phyloP scores from a whole-genome alignment of 169 alveolate genomes.

The Cryptosporidium tyzzeri region DNA sequence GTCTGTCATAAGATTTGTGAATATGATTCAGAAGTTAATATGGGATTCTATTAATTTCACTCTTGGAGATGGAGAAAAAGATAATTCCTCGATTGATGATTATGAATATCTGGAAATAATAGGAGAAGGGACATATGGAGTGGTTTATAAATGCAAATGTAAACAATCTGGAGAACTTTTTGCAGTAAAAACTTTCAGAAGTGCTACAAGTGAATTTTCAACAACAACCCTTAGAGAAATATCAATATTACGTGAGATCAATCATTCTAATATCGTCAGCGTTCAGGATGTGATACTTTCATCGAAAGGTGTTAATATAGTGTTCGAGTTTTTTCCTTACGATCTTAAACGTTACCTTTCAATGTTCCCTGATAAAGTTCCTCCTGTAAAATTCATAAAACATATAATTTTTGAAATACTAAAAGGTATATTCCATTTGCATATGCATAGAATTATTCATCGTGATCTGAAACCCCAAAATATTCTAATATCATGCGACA shows the following conservation, averaged over 20 bases:
- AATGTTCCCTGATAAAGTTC: conserved; percentile 57
- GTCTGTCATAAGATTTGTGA: neutral
- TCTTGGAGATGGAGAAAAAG: conserved; percentile 8
- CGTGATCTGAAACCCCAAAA: conserved; percentile 91
- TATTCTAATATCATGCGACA: conserved; percentile 77
- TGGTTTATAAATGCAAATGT: conserved; percentile 90
- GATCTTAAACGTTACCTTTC: conserved; percentile 70
- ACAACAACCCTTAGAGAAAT: conserved; percentile 95
- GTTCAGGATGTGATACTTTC: conserved; percentile 89
- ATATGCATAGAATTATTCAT: conserved; percentile 91
- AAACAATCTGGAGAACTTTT: conserved; percentile 89
- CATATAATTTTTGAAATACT: conserved; percentile 77
- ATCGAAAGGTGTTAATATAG: conserved; percentile 10
- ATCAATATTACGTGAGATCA: conserved; percentile 91
- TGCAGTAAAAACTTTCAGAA: conserved; percentile 93
- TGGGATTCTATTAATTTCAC: conserved; percentile 5
- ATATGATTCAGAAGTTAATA: conserved; percentile 22
- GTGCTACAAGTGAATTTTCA: conserved; percentile 91
- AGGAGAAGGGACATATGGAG: conserved; percentile 96
- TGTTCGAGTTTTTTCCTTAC: conserved; percentile 61
- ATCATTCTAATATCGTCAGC: conserved; percentile 92
- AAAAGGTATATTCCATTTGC: conserved; percentile 86
- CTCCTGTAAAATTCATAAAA: conserved; percentile 45
- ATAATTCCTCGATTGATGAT: conserved; percentile 70
- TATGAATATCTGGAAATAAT: conserved; percentile 91